Conservation (phyloP, 495 filamentous ascomycete species). For the Umbilicaria muhlenbergii region DNA sequence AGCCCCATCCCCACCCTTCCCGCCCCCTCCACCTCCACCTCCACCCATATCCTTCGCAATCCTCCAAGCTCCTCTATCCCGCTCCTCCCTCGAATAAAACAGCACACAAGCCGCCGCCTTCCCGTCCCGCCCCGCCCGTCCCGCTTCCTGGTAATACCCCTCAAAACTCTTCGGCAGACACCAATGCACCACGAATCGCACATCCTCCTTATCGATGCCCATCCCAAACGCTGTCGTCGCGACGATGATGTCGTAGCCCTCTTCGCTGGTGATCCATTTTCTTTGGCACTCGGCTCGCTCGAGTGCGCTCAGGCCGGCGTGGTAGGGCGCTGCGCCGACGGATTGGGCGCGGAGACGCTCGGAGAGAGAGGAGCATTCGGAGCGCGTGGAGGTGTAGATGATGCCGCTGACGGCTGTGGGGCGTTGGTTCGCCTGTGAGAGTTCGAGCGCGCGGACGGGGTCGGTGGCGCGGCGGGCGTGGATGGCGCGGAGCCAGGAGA, state of each 20-base stretch:
- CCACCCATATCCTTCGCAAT: slow-evolving; percentile 25
- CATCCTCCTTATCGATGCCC: slow-evolving; percentile 92
- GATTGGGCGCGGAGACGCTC: slow-evolving; percentile 20
- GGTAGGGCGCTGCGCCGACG: slow-evolving; percentile 33
- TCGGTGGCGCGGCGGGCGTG: slow-evolving; percentile 44
- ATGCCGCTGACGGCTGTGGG: slow-evolving; percentile 61
- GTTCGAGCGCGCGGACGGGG: slow-evolving; percentile 20
- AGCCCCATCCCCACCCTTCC: slow-evolving; percentile 3
- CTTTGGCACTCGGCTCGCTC: slow-evolving; percentile 32
- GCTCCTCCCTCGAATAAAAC: slow-evolving; percentile 75
- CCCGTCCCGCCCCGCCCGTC: slow-evolving; percentile 78
- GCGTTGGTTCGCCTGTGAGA: slow-evolving; percentile 28
- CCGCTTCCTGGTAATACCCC: slow-evolving; percentile 91
- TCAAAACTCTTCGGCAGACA: slow-evolving; percentile 83
- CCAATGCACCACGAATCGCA: slow-evolving; percentile 91
- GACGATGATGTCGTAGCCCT: slow-evolving; percentile 76
- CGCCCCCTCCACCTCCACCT: slow-evolving; percentile 13
- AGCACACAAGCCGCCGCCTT: slow-evolving; percentile 74
- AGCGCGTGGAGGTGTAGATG: slow-evolving; percentile 71
- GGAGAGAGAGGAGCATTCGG: slow-evolving; percentile 62
- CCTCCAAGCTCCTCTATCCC: slow-evolving; percentile 51
- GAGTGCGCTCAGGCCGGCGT: slow-evolving; percentile 28
- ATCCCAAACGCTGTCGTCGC: slow-evolving; percentile 95
- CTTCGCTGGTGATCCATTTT: slow-evolving; percentile 60
- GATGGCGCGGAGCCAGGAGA: slow-evolving; percentile 56